These are phyloP conservation scores for Clausena lansium DNA, from an alignment of 345 rosid genomes.

Conservation along the genomic window DNA sequence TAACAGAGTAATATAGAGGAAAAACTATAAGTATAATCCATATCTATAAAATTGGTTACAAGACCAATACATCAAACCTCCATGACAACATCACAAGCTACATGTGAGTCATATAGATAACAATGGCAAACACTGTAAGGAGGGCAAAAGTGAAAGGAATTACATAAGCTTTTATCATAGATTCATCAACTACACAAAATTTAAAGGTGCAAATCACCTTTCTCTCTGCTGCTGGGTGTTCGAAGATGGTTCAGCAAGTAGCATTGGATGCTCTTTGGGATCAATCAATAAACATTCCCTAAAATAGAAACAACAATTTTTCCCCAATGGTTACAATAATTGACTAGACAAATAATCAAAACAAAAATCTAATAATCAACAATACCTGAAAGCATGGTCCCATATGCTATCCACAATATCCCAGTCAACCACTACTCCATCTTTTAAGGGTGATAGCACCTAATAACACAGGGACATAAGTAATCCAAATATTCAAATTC, in stretches of 20 bases:
- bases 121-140: background rate
- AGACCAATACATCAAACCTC: background rate
- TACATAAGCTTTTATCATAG: background rate
- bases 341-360: slow-evolving; percentile 3
- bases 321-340: background rate
- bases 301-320: background rate
- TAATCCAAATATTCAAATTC: slow-evolving; percentile 10
- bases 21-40: background rate
- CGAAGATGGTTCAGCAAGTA: slow-evolving; percentile 91
- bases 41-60: background rate
- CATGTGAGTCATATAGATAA: background rate
- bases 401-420: slow-evolving; percentile 91
- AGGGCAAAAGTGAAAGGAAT: background rate
- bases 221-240: slow-evolving; percentile 93
- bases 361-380: slow-evolving; percentile 9
- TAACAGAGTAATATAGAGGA: background rate
- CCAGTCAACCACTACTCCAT: slow-evolving; percentile 94
- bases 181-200: background rate
- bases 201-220: slow-evolving; percentile 43
- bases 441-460: slow-evolving; percentile 87
- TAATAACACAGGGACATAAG: slow-evolving; percentile 24
- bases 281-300: slow-evolving; percentile 86
- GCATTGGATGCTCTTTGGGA: slow-evolving; percentile 94
- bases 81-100: background rate
- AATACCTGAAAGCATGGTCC: slow-evolving; percentile 93